phyloP scores from a whole-genome alignment of 2,329 filamentous ascomycete species.

The Alternaria sp. region DNA sequence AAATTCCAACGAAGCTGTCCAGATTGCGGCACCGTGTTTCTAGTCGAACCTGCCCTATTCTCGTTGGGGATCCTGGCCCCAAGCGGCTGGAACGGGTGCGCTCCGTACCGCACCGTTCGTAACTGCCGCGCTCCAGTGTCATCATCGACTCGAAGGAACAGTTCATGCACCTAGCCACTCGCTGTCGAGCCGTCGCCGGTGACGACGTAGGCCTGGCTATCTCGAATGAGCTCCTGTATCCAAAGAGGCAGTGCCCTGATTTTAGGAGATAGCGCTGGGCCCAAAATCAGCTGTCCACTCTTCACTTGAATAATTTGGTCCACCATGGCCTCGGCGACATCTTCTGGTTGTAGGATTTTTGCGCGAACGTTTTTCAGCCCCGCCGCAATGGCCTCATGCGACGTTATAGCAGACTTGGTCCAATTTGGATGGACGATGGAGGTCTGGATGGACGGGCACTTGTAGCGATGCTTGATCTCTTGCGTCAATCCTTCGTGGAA shows the following conservation, averaged over 20 bases:
- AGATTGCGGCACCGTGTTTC: constrained; percentile 9
- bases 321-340: constrained; percentile 55
- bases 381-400: constrained; percentile 36
- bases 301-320: constrained; percentile 54
- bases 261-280: constrained; percentile 34
- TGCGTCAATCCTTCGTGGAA: constrained; percentile 50
- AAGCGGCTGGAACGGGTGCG: constrained; percentile 7
- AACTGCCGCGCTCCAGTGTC: constrained; percentile 1
- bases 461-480: constrained; percentile 55
- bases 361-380: constrained; percentile 44
- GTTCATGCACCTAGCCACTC: constrained; percentile 18
- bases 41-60: constrained; percentile 7
- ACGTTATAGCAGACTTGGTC: constrained; percentile 52
- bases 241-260: constrained; percentile 44
- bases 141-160: constrained; percentile 10
- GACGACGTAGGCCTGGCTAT: constrained; percentile 41
- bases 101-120: constrained; percentile 1
- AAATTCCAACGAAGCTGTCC: background rate
- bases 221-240: constrained; percentile 47
- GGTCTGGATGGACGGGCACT: constrained; percentile 55
- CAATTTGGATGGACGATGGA: constrained; percentile 55
- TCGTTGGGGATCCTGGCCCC: constrained; percentile 6
- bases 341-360: constrained; percentile 50
- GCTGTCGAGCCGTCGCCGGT: constrained; percentile 39
- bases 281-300: constrained; percentile 55